Percentiles rank a stretch among this genome's conserved stretches.
Evolutionary conservation across 2,329 filamentous ascomycete genomes (phyloP).

Genomic region (Cladosporium colombiae): DNA sequence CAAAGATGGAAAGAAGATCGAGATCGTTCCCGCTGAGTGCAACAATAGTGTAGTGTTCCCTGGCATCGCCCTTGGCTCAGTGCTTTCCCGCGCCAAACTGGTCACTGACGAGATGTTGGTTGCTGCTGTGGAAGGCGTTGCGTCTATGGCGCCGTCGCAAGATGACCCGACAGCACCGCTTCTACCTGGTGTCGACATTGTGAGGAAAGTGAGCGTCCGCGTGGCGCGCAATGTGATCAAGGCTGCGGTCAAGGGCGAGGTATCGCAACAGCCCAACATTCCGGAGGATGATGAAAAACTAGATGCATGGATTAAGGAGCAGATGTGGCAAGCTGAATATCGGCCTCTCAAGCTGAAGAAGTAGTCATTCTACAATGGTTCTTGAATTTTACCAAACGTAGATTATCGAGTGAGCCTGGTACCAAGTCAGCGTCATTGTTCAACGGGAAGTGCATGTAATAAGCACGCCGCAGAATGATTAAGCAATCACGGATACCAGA

Average conservation of each 20-base stretch:
- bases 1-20: constrained; percentile 49
- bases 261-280: constrained; percentile 66
- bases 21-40: constrained; percentile 65
- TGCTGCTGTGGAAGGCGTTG: constrained; percentile 72
- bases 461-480: too few species aligned
- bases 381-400: too few species aligned
- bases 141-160: constrained; percentile 69
- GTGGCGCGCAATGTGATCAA: constrained; percentile 76
- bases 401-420: too few species aligned
- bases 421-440: too few species aligned
- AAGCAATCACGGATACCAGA: too few species aligned
- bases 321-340: constrained; percentile 79
- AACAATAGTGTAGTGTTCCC: constrained; percentile 88
- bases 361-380: background rate
- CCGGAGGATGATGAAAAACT: constrained; percentile 57
- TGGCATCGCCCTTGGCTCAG: constrained; percentile 77
- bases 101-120: constrained; percentile 80
- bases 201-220: constrained; percentile 74
- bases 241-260: constrained; percentile 67
- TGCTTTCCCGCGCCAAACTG: constrained; percentile 68
- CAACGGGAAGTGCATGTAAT: too few species aligned
- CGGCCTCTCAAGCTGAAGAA: constrained; percentile 60
- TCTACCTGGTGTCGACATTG: constrained; percentile 73
- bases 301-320: constrained; percentile 71
- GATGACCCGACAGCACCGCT: constrained; percentile 66